phyloP scores from a whole-genome alignment of 345 rosid species.

The Aethionema arabicum region DNA sequence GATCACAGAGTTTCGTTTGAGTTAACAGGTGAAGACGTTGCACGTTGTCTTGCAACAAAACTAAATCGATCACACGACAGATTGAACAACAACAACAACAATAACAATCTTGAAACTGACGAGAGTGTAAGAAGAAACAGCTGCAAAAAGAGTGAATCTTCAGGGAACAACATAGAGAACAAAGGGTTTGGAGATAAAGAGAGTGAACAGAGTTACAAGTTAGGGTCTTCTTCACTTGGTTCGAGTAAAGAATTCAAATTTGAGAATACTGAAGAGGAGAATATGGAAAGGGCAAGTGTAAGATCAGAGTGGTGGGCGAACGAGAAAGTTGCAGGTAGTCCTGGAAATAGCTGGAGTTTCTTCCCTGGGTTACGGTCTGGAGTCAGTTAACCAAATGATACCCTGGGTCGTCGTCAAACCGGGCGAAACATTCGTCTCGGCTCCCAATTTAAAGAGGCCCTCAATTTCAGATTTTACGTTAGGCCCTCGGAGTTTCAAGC shows the following conservation, averaged over 20 bases:
- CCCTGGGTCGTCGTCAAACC: not conserved
- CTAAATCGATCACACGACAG: constrained; percentile 37
- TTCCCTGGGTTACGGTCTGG: constrained; percentile 82
- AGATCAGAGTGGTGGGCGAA: constrained; percentile 77
- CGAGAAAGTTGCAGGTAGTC: constrained; percentile 63
- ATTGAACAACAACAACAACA: constrained; percentile 30
- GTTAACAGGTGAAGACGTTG: constrained; percentile 93
- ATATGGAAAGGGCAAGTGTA: constrained; percentile 38
- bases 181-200: constrained; percentile 48
- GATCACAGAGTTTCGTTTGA: constrained; percentile 89
- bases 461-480: too few species aligned
- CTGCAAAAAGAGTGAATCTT: constrained; percentile 32
- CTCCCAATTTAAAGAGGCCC: too few species aligned
- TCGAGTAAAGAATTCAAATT: constrained; percentile 89
- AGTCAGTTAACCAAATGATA: constrained; percentile 44
- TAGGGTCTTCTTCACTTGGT: constrained; percentile 61
- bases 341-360: constrained; percentile 72
- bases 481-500: too few species aligned
- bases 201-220: constrained; percentile 43
- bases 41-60: constrained; percentile 70
- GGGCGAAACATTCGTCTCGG: too few species aligned
- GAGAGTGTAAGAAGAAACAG: constrained; percentile 25
- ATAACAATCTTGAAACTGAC: constrained; percentile 28
- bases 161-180: constrained; percentile 34
- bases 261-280: constrained; percentile 59